Percentiles rank a stretch among this genome's conserved stretches.
These are phyloP conservation scores for Rhizopogon rudus DNA, from an alignment of 768 basidiomycete species.

Conservation along the genomic window DNA sequence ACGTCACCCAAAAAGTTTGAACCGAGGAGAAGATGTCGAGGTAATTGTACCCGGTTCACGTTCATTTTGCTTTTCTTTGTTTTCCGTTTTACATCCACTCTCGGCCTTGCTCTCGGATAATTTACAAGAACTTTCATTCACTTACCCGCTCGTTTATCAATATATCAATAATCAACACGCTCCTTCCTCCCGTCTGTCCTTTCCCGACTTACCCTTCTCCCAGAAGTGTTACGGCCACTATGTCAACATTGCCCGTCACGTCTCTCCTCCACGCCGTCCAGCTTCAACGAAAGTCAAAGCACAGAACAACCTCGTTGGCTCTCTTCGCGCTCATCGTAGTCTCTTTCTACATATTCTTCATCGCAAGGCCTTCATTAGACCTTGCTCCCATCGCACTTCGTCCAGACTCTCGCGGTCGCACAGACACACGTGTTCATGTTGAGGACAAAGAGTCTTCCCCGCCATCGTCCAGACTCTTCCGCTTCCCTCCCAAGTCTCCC, in stretches of 20 bases:
- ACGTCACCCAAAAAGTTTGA: background rate
- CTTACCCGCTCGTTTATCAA: constrained; percentile 5
- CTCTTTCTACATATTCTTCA: constrained; percentile 52
- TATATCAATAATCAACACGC: background rate
- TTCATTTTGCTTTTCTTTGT: background rate
- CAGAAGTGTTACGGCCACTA: constrained; percentile 12
- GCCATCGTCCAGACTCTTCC: constrained; percentile 28
- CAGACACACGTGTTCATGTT: constrained; percentile 21
- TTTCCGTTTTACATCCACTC: background rate
- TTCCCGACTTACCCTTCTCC: constrained; percentile 5
- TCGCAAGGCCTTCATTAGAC: constrained; percentile 38
- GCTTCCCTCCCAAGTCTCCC: constrained; percentile 8
- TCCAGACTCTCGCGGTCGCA: constrained; percentile 22
- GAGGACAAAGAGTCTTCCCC: constrained; percentile 14
- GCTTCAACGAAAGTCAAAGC: constrained; percentile 41
- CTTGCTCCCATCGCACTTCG: constrained; percentile 31
- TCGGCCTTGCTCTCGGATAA: background rate
- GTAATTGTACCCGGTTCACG: background rate
- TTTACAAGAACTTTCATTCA: background rate
- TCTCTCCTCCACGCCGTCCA: constrained; percentile 26
- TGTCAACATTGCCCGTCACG: constrained; percentile 22
- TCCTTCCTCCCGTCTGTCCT: constrained; percentile 1
- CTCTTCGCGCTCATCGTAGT: constrained; percentile 47
- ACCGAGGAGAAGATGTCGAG: background rate
- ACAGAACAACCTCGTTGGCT: constrained; percentile 50